A percentile compares a stretch with the other conserved stretches of the same genome.
phyloP scores from a whole-genome alignment of 140 eudicot species.

The Erigeron philadelphicus region DNA sequence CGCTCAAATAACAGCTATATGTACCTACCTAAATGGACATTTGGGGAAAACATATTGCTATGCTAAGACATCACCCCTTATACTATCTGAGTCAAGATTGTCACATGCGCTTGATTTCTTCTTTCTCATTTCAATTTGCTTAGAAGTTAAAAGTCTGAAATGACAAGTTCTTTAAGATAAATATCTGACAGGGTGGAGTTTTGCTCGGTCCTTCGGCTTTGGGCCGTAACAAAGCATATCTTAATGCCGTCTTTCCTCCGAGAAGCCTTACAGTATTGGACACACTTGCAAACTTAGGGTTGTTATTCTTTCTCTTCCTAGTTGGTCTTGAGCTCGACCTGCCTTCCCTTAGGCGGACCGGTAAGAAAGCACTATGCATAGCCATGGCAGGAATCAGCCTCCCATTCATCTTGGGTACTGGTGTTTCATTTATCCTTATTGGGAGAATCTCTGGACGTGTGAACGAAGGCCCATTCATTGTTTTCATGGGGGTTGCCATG shows the following conservation, averaged over 20 bases:
- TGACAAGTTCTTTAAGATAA: neutral
- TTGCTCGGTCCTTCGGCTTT: constrained; percentile 76
- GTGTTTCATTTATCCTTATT: constrained; percentile 54
- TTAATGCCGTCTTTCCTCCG: constrained; percentile 53
- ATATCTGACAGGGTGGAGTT: constrained; percentile 52
- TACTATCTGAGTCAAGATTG: too few species aligned
- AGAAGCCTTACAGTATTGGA: constrained; percentile 69
- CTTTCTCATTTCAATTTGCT: neutral
- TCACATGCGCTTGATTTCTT: too few species aligned
- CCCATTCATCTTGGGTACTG: constrained; percentile 61
- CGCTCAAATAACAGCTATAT: too few species aligned
- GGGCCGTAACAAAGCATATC: constrained; percentile 52
- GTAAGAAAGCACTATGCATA: constrained; percentile 57
- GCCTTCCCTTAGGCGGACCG: constrained; percentile 49
- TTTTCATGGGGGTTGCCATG: constrained; percentile 87
- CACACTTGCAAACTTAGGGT: constrained; percentile 72
- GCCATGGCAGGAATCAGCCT: constrained; percentile 68
- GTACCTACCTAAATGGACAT: too few species aligned
- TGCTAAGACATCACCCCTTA: too few species aligned
- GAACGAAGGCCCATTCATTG: constrained; percentile 49
- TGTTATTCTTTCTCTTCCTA: constrained; percentile 62
- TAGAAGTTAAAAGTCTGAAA: neutral
- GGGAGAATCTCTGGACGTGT: constrained; percentile 45
- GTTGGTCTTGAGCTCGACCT: constrained; percentile 72
- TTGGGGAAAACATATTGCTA: too few species aligned